Evolutionary conservation across 1,284 basidiomycete species (phyloP).

Genomic region (Schizophyllum amplum): DNA sequence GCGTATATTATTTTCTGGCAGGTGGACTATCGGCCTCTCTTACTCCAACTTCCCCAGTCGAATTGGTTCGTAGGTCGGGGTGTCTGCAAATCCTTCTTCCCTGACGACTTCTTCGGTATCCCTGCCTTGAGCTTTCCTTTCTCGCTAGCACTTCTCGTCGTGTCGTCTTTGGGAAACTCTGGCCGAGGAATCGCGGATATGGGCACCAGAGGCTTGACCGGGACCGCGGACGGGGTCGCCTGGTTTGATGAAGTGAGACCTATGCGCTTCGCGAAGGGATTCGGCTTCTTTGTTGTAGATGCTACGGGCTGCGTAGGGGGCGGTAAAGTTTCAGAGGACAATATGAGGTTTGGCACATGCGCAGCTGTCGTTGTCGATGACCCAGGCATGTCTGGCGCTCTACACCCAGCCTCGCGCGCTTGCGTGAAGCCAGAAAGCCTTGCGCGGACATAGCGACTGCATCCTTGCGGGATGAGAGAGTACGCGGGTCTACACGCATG

Average conservation of each 20-base stretch:
- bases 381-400: no score
- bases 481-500: no score
- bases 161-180: neutral
- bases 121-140: neutral
- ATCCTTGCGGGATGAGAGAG: neutral
- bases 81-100: neutral
- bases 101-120: neutral
- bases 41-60: neutral
- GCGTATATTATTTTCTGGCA: no score
- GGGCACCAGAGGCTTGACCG: neutral
- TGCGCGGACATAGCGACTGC: neutral
- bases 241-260: neutral
- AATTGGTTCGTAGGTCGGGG: neutral
- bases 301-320: no score
- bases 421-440: neutral
- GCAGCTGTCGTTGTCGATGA: no score
- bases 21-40: neutral
- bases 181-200: neutral
- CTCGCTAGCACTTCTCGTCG: neutral
- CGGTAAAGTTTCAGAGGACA: no score
- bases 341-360: no score
- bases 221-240: neutral
- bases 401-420: neutral
- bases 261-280: neutral
- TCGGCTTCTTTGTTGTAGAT: neutral